phyloP scores from a whole-genome alignment of 768 basidiomycete species.

The Mycena rebaudengoi region DNA sequence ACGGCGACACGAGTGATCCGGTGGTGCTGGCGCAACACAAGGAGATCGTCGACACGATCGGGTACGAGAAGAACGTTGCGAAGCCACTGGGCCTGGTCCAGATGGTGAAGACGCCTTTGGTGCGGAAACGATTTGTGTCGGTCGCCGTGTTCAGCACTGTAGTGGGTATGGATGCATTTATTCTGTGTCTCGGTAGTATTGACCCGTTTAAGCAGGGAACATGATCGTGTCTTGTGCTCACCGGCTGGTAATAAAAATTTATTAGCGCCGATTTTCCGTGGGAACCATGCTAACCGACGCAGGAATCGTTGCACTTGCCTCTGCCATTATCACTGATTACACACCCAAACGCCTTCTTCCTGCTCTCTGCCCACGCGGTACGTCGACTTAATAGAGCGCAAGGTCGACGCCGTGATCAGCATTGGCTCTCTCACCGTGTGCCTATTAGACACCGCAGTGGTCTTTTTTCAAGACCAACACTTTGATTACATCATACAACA shows the following conservation, averaged over 20 bases:
- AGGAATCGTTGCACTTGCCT: conserved; percentile 21
- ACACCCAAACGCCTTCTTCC: conserved; percentile 33
- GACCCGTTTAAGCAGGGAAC: conserved; percentile 22
- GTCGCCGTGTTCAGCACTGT: conserved; percentile 35
- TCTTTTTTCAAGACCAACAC: no score
- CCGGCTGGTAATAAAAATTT: conserved; percentile 4
- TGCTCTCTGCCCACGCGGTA: conserved; percentile 26
- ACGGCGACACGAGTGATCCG: conserved; percentile 33
- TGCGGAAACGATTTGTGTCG: conserved; percentile 31
- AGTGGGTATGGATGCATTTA: conserved; percentile 16
- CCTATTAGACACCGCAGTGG: no score
- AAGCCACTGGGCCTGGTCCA: conserved; percentile 25
- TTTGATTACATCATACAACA: no score
- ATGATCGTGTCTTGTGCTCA: conserved; percentile 33
- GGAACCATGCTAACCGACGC: conserved; percentile 30
- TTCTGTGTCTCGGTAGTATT: not conserved
- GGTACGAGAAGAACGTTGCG: conserved; percentile 36
- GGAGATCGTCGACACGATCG: conserved; percentile 44
- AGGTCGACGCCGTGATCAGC: conserved; percentile 28
- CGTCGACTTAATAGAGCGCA: conserved; percentile 31
- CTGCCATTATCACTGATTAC: conserved; percentile 22
- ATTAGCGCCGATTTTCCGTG: not conserved
- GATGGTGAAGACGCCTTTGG: conserved; percentile 30
- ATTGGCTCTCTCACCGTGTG: conserved; percentile 30
- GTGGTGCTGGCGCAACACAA: conserved; percentile 40